Percentiles rank a stretch among this genome's conserved stretches.
These are phyloP conservation scores for Pichia sp. DNA, from an alignment of 1,139 yeast species.

Conservation along the genomic window DNA sequence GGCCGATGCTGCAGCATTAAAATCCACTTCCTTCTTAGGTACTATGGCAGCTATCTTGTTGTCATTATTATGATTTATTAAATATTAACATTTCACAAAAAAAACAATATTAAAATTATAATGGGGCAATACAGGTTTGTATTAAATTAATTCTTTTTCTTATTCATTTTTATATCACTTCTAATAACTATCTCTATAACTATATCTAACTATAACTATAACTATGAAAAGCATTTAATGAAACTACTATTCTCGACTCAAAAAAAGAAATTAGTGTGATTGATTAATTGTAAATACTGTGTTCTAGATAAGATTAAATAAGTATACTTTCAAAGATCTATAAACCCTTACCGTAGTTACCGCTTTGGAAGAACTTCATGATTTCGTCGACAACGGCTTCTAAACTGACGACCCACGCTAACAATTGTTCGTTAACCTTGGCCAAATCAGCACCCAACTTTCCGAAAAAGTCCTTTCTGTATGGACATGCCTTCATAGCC, in stretches of 20 bases:
- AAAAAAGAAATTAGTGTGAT: no score
- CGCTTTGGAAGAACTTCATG: conserved; percentile 71
- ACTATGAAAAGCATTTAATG: neutral
- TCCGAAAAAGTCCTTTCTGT: conserved; percentile 79
- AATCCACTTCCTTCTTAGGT: conserved; percentile 50
- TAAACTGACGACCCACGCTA: conserved; percentile 73
- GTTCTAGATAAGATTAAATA: no score
- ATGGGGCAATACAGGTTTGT: neutral
- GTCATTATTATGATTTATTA: conserved; percentile 54
- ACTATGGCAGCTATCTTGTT: conserved; percentile 62
- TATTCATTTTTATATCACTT: neutral
- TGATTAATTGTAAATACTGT: no score
- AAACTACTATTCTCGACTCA: no score
- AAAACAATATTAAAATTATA: neutral
- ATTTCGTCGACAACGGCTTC: conserved; percentile 73
- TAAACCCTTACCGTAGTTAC: conserved; percentile 88
- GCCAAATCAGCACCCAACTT: conserved; percentile 74
- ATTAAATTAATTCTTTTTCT: conserved; percentile 5
- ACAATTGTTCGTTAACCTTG: conserved; percentile 63
- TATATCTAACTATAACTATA: conserved; percentile 14
- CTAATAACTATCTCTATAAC: conserved; percentile 10
- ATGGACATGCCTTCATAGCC: conserved; percentile 96
- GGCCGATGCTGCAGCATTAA: conserved; percentile 32
- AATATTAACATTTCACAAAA: neutral
- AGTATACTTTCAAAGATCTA: no score